Conservation (phyloP, 768 basidiomycete species). For the Baorangia bicolor region DNA sequence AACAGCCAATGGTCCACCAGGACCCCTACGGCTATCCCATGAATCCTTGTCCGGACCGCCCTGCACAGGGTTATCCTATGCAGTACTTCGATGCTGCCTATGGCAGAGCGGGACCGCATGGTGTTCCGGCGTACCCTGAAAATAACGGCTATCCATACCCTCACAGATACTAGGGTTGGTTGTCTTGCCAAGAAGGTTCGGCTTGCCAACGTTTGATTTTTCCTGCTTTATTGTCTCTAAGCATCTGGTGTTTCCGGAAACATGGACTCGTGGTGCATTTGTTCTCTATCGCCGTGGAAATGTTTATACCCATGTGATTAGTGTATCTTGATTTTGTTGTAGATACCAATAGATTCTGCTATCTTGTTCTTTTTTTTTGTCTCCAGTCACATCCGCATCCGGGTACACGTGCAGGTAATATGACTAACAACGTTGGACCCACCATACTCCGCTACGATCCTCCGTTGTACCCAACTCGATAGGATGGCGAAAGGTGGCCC, state of each 20-base stretch:
- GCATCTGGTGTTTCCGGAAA: slow-evolving; percentile 13
- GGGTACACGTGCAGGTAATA: neutral
- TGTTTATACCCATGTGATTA: slow-evolving; percentile 6
- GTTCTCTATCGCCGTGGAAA: neutral
- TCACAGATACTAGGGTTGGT: slow-evolving; percentile 7
- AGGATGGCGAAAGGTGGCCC: slow-evolving; percentile 21
- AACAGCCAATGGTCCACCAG: slow-evolving; percentile 8
- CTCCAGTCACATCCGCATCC: neutral
- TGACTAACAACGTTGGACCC: neutral
- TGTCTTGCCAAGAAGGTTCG: neutral
- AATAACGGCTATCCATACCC: slow-evolving; percentile 12
- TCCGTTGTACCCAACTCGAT: neutral
- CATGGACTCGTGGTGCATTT: slow-evolving; percentile 12
- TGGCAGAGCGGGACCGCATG: slow-evolving; percentile 12
- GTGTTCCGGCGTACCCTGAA: slow-evolving; percentile 11
- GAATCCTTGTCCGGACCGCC: slow-evolving; percentile 13
- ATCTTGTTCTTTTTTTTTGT: neutral
- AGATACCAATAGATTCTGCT: slow-evolving; percentile 11
- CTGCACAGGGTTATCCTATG: slow-evolving; percentile 7
- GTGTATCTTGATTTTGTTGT: slow-evolving; percentile 11
- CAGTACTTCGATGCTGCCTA: slow-evolving; percentile 10
- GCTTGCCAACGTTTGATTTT: slow-evolving; percentile 6
- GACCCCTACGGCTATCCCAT: slow-evolving; percentile 11
- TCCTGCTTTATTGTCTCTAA: slow-evolving; percentile 5
- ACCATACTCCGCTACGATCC: neutral